Base-by-base conservation (phyloP, 768 basidiomycete genomes). In the Calocybe gangraenosa region DNA sequence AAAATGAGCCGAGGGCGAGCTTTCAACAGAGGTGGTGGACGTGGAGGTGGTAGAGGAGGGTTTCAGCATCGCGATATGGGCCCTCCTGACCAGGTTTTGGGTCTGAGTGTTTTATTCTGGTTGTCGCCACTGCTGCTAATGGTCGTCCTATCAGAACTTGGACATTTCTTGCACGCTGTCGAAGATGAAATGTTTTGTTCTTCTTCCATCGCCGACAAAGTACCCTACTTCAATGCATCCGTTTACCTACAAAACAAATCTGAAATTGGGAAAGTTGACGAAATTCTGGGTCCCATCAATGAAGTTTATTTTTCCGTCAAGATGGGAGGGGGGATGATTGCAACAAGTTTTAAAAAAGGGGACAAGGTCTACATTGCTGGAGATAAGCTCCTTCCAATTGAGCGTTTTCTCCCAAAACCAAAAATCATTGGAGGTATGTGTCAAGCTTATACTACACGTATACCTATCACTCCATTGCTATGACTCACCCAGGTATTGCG, bases 241-340 rank as follows among this genome's bases (percentile, higher is more conserved):
- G 92, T 98, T 61, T 98, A 95, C 65, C 79, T 98, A 42, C 84
- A 91, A 73, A 96, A 97, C 67, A 98, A 96, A 69, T 89, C 92
- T 8, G 75, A 81, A 53, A 92, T 98, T 50, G 95, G 96, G 50
- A 97, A 96, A 69, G 87, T 99, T 33, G 96, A 99, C 67, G 96
- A 99, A 67, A 98, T 99, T 55, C 79, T 99, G n/a, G 96, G 96
- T 2, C 95, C 96, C 13, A 94, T 99, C 64, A 99, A 96, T 62
- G 92, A 98, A 63, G 93, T 98, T 47, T 98, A 82, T 67, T 98
- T 99, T 61, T 94, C 93, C 2, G 78, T 99, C 53, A 99, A 98
- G 73, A 96, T 97, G 87, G 81, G 84, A 15, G 85, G 89, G 47
- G 96, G 96, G 23, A 92, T 98, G 85, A 81, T 94, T 38, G 94